These are phyloP conservation scores for Pythium monospermum DNA, from an alignment of 352 stramenopile genomes.

Conservation along the genomic window DNA sequence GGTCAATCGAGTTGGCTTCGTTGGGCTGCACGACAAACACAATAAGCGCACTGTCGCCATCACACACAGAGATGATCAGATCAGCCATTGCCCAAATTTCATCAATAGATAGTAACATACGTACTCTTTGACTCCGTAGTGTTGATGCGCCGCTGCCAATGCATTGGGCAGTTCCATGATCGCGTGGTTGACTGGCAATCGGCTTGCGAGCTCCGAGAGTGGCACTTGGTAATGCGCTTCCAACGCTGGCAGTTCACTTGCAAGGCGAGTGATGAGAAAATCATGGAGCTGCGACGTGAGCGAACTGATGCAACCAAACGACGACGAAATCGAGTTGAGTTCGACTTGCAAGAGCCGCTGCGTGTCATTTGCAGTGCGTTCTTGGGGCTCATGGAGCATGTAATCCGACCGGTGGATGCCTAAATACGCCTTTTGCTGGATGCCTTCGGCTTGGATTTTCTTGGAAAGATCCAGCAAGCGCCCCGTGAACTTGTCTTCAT, in stretches of 20 bases:
- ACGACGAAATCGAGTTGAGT: constrained; percentile 98
- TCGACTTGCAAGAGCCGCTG: constrained; percentile 93
- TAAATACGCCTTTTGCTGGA: constrained; percentile 79
- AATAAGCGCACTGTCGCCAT: constrained; percentile 46
- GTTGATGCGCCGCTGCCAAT: constrained; percentile 57
- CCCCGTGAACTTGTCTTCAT: constrained; percentile 84
- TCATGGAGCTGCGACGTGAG: constrained; percentile 90
- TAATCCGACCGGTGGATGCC: constrained; percentile 93
- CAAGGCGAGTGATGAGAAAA: constrained; percentile 53
- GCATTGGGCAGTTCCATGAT: constrained; percentile 61
- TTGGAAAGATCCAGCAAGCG: constrained; percentile 77
- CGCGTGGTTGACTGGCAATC: constrained; percentile 61
- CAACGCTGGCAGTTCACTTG: constrained; percentile 40
- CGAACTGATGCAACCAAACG: constrained; percentile 94
- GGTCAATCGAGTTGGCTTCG: constrained; percentile 89
- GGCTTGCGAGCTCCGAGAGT: constrained; percentile 29
- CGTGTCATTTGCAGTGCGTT: constrained; percentile 25
- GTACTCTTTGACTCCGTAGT: constrained; percentile 69
- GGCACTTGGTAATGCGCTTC: constrained; percentile 47
- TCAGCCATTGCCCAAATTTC: constrained; percentile 4
- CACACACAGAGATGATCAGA: neutral
- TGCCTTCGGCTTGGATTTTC: constrained; percentile 54
- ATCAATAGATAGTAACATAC: constrained; percentile 11
- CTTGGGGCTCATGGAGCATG: constrained; percentile 88
- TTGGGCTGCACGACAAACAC: constrained; percentile 91